Evolutionary conservation across 495 filamentous ascomycete genomes (phyloP), one percentile per base, ranked within the genome.

Genomic region (Podospora comata): DNA sequence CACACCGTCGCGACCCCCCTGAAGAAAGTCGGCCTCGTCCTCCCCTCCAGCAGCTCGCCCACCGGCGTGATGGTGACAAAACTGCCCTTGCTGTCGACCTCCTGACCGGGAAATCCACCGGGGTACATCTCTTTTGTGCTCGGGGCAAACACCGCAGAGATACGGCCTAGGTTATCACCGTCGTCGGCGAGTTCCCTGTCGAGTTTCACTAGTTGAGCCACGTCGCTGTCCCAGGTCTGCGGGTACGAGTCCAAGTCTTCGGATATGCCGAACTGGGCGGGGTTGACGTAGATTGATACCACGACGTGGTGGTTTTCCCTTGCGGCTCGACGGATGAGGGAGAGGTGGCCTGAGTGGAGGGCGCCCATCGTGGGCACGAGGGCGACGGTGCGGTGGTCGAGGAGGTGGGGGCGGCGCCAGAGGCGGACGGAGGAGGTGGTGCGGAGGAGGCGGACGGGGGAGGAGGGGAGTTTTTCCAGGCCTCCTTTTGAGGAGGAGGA

Each of bases 361-460:
- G 95, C 95, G 54, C 95, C 95, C 94, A 99, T 97, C 11, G 95
- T 99, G 0, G 95, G 95, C 7, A 99, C 92, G 11, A 99, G 86
- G 58, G 91, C 93, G 61, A 99, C 88, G 19, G 88, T 88, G 39
- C 89, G 87, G 74, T 89, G 84, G 70, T 88, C 83, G 62, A 88
- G 82, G 57, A 90, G 81, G 34, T 94, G 85, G 32, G 87, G 81
- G 1, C 85, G 85, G 18, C 94, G 91, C 79, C 89, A 87, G 72
- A 86, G 76, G 60, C 93, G 92, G 48, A 97, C 83, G 2, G 83
- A 79, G 20, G 88, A 79, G 67, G 94, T 86, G 71, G 90, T 87
- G 68, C 89, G 89, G 78, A 95, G 89, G 72, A 96, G 80, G 76
- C 90, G 87, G 73, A 94, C 87, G 5, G 82, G 78, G n/a, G 84